Evolutionary conservation across 495 filamentous ascomycete genomes (phyloP).

Genomic region (Tuber microsphaerosporum): DNA sequence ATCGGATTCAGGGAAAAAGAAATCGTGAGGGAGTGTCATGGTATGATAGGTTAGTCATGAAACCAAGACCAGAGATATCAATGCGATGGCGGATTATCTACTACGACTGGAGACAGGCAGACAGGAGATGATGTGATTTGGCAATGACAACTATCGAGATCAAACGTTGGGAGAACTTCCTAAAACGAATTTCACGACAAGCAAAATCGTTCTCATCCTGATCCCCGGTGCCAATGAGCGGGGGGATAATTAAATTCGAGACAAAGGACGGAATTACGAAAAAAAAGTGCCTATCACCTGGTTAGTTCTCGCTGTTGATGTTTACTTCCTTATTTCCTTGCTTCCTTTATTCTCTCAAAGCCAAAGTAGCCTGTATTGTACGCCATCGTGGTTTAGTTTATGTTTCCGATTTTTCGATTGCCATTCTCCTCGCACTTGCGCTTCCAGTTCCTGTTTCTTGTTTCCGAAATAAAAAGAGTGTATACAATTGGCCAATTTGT

Average conservation of each 20-base stretch:
- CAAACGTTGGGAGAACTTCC: background rate
- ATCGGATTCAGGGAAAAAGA: background rate
- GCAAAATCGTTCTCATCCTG: background rate
- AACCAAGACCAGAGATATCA: background rate
- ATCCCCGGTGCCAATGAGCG: background rate
- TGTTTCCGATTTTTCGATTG: background rate
- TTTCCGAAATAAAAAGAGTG: background rate
- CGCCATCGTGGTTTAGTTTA: constrained; percentile 1
- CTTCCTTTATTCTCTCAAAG: constrained; percentile 15
- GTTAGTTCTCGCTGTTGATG: constrained; percentile 2
- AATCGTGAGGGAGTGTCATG: background rate
- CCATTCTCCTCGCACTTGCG: background rate
- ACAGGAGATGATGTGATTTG: constrained; percentile 1
- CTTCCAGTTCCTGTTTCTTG: background rate
- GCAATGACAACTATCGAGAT: background rate
- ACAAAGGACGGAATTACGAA: background rate
- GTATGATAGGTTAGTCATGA: constrained; percentile 4
- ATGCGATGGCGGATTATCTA: background rate
- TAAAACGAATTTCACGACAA: background rate
- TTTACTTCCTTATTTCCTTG: background rate
- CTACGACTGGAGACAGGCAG: constrained; percentile 2
- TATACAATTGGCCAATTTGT: background rate
- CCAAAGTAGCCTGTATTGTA: constrained; percentile 18
- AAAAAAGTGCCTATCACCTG: background rate
- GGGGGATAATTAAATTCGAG: background rate